Evolutionary conservation across 1,139 yeast genomes (phyloP), one percentile per base, ranked within the genome.

Genomic region (Pichia sp.): DNA sequence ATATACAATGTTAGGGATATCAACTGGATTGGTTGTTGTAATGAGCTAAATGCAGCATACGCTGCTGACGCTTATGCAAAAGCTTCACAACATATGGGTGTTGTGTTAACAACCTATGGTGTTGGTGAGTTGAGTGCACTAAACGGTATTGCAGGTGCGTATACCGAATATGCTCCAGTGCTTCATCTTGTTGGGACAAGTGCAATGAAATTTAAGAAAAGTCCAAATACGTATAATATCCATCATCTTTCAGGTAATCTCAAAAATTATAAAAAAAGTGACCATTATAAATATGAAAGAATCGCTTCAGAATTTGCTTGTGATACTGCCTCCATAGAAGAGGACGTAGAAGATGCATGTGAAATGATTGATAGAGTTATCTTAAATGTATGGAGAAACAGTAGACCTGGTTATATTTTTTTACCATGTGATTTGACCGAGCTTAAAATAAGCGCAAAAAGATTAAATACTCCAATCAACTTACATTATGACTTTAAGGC

Each of bases 91-190:
- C 64, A 66, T 51, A 63, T 72, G 50, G 59, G 70, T 15, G 74
- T 67, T 1, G 53, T 72, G 42, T 62, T 72, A 41, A 75, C 85
- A 31, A 78, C 85, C 15, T 83, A 70, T 61, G 95, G 95, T 42
- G 95, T 86, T 38, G 95, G 95, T 45, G 95, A 85, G 63, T 71
- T 85, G 46, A 77, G 85, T 42, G 95, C 95, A 12, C 62, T 85
- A 50, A 86, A 85, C 63, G 96, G 94, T 39, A 70, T 84, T 47
- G 76, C 89, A 36, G 94, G 95, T 48, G 77, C 94, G 7, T 82
- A 72, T 62, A 82, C 91, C 35, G 95, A 85, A 61, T 79, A 72
- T 56, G 77, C 77, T 28, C 94, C 94, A 10, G 69, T 85, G 23
- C 68, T 86, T 45, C 95, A 84, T 63, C 77, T 86, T 52, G 95